phyloP scores from a whole-genome alignment of 805 yeast species.

The Peterozyma xylosa region DNA sequence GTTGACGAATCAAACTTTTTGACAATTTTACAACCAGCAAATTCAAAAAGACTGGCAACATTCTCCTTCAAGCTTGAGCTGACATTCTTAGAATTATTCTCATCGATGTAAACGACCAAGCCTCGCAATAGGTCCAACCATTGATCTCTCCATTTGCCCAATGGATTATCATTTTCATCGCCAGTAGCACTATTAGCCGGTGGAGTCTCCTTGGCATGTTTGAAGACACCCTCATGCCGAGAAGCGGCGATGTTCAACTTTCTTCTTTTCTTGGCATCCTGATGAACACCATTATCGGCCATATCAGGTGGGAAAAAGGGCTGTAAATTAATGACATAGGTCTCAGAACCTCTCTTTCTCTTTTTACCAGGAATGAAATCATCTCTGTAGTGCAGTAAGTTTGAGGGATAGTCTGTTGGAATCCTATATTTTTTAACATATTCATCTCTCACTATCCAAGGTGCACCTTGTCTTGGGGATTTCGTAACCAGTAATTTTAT shows the following conservation, averaged over 20 bases:
- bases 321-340: conserved; percentile 6
- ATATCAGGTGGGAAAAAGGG: conserved; percentile 6
- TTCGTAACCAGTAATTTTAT: conserved; percentile 72
- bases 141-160: conserved; percentile 41
- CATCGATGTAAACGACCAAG: conserved; percentile 42
- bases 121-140: conserved; percentile 44
- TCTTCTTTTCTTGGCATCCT: conserved; percentile 1
- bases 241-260: background rate
- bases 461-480: conserved; percentile 83
- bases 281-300: background rate
- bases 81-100: conserved; percentile 24
- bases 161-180: conserved; percentile 32
- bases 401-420: conserved; percentile 49
- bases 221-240: conserved; percentile 17
- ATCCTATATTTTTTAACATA: conserved; percentile 67
- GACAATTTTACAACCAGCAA: conserved; percentile 39
- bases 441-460: conserved; percentile 85
- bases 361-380: conserved; percentile 10
- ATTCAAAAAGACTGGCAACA: conserved; percentile 35
- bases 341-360: conserved; percentile 1
- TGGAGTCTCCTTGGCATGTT: conserved; percentile 26
- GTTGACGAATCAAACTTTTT: conserved; percentile 34
- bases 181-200: conserved; percentile 20
- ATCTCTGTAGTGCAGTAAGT: conserved; percentile 27
- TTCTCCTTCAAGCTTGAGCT: conserved; percentile 29